Evolutionary conservation across 1,139 yeast species (phyloP).

Genomic region (Spathaspora sp.): DNA sequence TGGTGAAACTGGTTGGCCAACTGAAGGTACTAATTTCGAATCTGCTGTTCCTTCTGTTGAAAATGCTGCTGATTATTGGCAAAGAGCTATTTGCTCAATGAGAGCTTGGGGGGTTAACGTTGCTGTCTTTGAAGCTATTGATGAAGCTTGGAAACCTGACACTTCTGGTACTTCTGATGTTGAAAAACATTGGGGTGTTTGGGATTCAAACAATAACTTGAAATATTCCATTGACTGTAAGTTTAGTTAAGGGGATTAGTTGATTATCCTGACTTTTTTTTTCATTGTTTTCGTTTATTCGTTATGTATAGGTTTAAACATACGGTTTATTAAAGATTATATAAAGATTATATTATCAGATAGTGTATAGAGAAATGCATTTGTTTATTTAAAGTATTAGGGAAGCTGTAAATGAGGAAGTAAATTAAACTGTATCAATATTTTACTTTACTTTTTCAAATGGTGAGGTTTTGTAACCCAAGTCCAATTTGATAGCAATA

Average conservation of each 20-base stretch:
- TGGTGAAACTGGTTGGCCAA: constrained; percentile 99
- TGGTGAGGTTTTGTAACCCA: too few relatives aligned
- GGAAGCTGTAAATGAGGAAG: too few relatives aligned
- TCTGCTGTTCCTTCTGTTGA: constrained; percentile 60
- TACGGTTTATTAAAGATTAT: neutral
- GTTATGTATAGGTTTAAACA: neutral
- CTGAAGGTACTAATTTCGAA: constrained; percentile 76
- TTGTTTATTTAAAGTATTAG: neutral
- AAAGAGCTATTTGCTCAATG: constrained; percentile 84
- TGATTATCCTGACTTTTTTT: neutral
- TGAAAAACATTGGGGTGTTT: constrained; percentile 93
- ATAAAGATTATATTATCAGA: neutral
- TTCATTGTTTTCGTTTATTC: neutral
- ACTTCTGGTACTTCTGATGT: constrained; percentile 83
- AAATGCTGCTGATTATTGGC: constrained; percentile 82
- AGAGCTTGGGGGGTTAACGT: constrained; percentile 96
- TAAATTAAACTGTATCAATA: too few relatives aligned
- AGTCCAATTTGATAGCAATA: too few relatives aligned
- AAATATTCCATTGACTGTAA: constrained; percentile 64
- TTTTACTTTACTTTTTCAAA: too few relatives aligned
- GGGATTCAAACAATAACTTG: constrained; percentile 53
- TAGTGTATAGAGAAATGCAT: constrained; percentile 1
- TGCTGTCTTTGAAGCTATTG: constrained; percentile 89
- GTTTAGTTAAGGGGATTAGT: constrained; percentile 24
- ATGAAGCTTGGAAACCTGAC: constrained; percentile 94